Base-by-base conservation (phyloP, 305 asterid genomes). In the Solanum aculeatissimum region DNA sequence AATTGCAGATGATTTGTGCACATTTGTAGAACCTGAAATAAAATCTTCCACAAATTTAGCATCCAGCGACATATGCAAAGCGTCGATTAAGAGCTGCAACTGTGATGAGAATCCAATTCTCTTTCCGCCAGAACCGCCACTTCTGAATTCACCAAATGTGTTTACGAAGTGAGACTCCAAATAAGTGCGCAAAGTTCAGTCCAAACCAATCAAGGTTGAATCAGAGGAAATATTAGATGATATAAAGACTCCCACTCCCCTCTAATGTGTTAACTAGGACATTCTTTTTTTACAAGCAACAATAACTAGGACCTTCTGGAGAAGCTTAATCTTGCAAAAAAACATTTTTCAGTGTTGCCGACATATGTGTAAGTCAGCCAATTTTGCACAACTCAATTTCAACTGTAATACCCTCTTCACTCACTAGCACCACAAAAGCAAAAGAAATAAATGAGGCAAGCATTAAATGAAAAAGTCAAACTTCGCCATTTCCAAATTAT, bases 41-140 rank as follows among this genome's bases (percentile, higher is more conserved):
- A 95, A 92, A 89, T 97, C 99, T 91, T 95, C 99, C 87, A 95
- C 70, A 84, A 94, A 97, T 84, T 91, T 85, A 84, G 94, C 97
- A 66, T 92, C 93, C 88, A 88, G 90, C n/a, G 98, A 93, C 91
- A 90, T 90, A 80, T 88, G 93, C 89, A 97, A 89, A 70, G 97
- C 97, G 86, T 91, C 89, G 85, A 95, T 91, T 89, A 97, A 89
- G 85, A 90, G 95, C 85, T 81, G 91, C 93, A 95, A 88, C 85
- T 95, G 98, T 69, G 99, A 95, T 6, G 98, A 95, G 90, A 97
- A 97, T 86, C 98, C 98, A 92, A 91, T 85, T 27, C 87, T 85
- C 86, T 88, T 91, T 91, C 93, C 92, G 88, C 86, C 92, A 84
- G 89, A 88, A 85, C 57, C 79, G 70, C 66, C 92, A 81, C 95